Percentiles rank a stretch among this genome's conserved stretches.
Conservation (phyloP, 345 rosid species). For the Rhizophora mangle region DNA sequence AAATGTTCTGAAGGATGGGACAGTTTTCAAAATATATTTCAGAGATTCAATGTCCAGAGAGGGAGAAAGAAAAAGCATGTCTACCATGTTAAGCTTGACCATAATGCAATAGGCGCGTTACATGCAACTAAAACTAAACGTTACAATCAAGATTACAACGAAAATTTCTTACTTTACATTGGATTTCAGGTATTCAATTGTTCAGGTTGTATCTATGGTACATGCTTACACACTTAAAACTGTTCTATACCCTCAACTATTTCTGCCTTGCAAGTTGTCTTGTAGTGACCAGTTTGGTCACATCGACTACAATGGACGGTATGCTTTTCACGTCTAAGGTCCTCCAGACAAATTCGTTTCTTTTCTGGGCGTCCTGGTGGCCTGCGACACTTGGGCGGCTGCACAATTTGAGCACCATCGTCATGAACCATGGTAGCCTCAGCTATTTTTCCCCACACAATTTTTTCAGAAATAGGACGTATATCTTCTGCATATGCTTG, state of each 20-base stretch:
- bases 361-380: constrained; percentile 64
- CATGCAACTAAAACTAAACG: neutral
- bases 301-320: constrained; percentile 53
- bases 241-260: constrained; percentile 32
- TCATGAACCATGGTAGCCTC: constrained; percentile 18
- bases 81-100: too few relatives aligned
- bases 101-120: too few relatives aligned
- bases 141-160: neutral
- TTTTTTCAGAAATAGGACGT: constrained; percentile 33
- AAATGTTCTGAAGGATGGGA: too few relatives aligned
- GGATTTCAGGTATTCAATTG: neutral
- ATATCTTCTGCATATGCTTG: constrained; percentile 44
- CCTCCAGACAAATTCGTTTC: constrained; percentile 47
- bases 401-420: constrained; percentile 31
- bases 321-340: constrained; percentile 45
- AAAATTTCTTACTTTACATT: constrained; percentile 2
- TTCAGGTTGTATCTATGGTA: constrained; percentile 2
- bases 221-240: constrained; percentile 27
- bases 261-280: constrained; percentile 57
- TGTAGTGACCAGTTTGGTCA: constrained; percentile 54
- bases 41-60: too few relatives aligned
- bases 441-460: constrained; percentile 35
- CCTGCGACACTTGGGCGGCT: constrained; percentile 48
- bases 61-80: too few relatives aligned
- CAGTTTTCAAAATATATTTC: too few relatives aligned